These are phyloP conservation scores for Trametes polyzona DNA, from an alignment of 1,284 basidiomycete species.

Conservation along the genomic window DNA sequence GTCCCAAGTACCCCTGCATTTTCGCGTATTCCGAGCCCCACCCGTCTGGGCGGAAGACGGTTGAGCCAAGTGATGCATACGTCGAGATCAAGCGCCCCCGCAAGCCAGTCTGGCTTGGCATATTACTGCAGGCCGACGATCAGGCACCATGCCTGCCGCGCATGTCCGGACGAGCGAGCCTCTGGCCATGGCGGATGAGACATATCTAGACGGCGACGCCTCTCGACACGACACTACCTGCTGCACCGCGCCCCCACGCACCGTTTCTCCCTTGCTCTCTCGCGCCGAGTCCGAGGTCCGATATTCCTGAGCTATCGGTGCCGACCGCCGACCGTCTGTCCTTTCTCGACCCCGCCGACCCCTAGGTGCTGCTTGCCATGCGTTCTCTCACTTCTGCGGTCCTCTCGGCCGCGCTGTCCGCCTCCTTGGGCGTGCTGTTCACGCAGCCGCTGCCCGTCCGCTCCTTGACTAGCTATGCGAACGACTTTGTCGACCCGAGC, in stretches of 20 bases:
- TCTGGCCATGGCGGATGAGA: not conserved
- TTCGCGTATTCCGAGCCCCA: not conserved
- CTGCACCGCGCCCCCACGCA: not conserved
- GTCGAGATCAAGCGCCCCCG: not conserved
- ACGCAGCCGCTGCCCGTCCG: conserved; percentile 18
- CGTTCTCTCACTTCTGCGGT: not conserved
- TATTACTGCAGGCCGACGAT: not conserved
- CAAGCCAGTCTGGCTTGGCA: not conserved
- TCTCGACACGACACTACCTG: not conserved
- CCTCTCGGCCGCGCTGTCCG: conserved; percentile 1
- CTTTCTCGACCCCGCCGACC: not conserved
- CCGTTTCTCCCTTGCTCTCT: not conserved
- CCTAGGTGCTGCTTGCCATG: not conserved
- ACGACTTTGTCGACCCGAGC: conserved; percentile 57
- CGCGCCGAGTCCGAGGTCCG: not conserved
- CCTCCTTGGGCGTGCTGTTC: conserved; percentile 8
- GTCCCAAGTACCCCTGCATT: not conserved
- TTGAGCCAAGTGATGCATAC: not conserved
- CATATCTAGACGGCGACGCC: conserved; percentile 2
- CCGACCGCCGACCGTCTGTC: conserved; percentile 7
- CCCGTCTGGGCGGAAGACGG: not conserved
- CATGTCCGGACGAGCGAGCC: not conserved
- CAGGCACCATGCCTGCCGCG: not conserved
- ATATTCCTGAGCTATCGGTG: not conserved
- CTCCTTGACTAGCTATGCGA: conserved; percentile 49